phyloP scores from a whole-genome alignment of 352 stramenopile species.

The Peronospora farinosa region DNA sequence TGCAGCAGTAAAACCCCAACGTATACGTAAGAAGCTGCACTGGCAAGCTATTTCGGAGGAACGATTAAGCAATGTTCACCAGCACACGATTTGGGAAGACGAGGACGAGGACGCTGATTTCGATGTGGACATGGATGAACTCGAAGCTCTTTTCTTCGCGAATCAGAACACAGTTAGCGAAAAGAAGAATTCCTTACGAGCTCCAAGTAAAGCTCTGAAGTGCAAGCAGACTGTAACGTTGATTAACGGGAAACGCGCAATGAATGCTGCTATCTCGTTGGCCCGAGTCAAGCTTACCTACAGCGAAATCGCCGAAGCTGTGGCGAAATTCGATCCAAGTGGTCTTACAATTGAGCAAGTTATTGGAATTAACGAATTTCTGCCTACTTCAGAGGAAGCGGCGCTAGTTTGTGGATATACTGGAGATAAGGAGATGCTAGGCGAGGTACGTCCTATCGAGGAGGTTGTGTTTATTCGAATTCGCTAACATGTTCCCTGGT shows the following conservation, averaged over 20 bases:
- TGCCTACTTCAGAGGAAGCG: constrained; percentile 91
- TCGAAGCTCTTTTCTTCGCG: constrained; percentile 82
- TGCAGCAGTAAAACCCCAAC: constrained; percentile 21
- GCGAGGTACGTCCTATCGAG: constrained; percentile 39
- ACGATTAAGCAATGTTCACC: constrained; percentile 59
- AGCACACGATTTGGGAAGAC: constrained; percentile 80
- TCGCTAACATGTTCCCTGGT: constrained; percentile 5
- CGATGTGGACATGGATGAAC: constrained; percentile 85
- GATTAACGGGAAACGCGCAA: constrained; percentile 93
- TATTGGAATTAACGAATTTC: constrained; percentile 88
- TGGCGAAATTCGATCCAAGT: constrained; percentile 59
- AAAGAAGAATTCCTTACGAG: constrained; percentile 45
- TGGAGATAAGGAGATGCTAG: constrained; percentile 54
- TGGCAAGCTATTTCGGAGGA: constrained; percentile 85
- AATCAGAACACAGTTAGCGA: constrained; percentile 36
- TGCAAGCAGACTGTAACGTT: constrained; percentile 85
- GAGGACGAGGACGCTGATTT: constrained; percentile 70
- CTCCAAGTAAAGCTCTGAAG: constrained; percentile 42
- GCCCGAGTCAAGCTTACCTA: constrained; percentile 92
- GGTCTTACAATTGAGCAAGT: constrained; percentile 71
- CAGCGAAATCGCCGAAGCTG: constrained; percentile 71
- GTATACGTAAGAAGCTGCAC: constrained; percentile 82
- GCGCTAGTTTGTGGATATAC: constrained; percentile 72
- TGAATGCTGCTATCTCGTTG: constrained; percentile 97
- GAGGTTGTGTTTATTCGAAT: background rate